Evolutionary conservation across 2,329 filamentous ascomycete species (phyloP).

Genomic region (Cladorrhinum sp.): DNA sequence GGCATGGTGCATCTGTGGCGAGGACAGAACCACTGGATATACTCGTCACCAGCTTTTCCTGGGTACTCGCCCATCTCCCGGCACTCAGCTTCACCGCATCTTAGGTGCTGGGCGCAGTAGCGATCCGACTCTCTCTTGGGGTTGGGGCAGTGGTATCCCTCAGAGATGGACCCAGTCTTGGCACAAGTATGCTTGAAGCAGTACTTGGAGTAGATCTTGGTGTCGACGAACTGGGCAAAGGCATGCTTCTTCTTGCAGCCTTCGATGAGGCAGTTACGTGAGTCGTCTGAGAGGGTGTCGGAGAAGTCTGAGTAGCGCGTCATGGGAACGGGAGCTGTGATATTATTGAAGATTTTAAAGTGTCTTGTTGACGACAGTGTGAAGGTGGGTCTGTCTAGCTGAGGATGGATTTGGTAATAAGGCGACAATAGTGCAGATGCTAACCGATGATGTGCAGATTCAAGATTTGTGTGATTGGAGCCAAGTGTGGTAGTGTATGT

Average conservation of each 20-base stretch:
- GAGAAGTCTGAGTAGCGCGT: conserved; percentile 18
- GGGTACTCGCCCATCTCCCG: conserved; percentile 14
- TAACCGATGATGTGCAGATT: neutral
- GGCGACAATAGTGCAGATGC: neutral
- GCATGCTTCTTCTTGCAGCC: conserved; percentile 20
- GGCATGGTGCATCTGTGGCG: conserved; percentile 20
- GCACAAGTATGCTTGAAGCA: conserved; percentile 23
- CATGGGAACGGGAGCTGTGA: neutral
- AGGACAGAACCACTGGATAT: conserved; percentile 21
- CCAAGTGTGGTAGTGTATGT: neutral
- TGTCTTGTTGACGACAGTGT: neutral
- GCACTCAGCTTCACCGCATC: conserved; percentile 19
- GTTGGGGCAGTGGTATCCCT: conserved; percentile 19
- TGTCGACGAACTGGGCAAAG: conserved; percentile 1
- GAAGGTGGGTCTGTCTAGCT: neutral
- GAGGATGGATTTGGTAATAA: too few relatives aligned
- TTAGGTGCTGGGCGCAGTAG: conserved; percentile 20
- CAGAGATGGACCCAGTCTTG: conserved; percentile 7
- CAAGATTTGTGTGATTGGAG: neutral
- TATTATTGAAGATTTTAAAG: neutral
- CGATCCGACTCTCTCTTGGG: conserved; percentile 5
- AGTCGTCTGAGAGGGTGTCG: conserved; percentile 10
- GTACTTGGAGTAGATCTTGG: conserved; percentile 22
- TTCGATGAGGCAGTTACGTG: conserved; percentile 17
- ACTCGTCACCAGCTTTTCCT: conserved; percentile 3